Conservation (phyloP, 164 flowering plant genomes). For the Berberis thunbergii region DNA sequence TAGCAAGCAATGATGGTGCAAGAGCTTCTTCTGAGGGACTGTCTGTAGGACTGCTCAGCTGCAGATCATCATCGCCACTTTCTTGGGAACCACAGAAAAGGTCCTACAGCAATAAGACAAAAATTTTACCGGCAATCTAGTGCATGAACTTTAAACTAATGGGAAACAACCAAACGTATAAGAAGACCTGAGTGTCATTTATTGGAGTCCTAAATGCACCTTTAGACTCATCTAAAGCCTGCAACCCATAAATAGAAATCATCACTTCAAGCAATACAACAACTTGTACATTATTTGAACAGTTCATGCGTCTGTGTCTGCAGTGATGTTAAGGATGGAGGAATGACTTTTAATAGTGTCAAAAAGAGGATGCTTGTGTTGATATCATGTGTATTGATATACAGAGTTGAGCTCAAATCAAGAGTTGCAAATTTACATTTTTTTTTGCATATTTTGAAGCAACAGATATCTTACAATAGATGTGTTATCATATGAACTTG, state of each 20-base stretch:
- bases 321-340: no score
- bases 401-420: no score
- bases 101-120: slow-evolving; percentile 30
- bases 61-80: slow-evolving; percentile 26
- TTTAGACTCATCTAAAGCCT: slow-evolving; percentile 28
- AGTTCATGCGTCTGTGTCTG: no score
- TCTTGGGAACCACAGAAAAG: slow-evolving; percentile 39
- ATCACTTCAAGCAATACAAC: neutral
- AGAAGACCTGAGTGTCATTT: slow-evolving; percentile 57
- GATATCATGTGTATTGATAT: no score
- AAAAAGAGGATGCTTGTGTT: no score
- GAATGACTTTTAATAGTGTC: no score
- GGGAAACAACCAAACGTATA: neutral
- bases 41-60: slow-evolving; percentile 13
- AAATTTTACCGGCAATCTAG: no score
- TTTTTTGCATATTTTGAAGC: no score
- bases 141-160: neutral
- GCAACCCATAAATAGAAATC: slow-evolving; percentile 10
- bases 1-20: slow-evolving; percentile 56
- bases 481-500: no score
- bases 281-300: no score
- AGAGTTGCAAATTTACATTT: no score
- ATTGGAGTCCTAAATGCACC: slow-evolving; percentile 41
- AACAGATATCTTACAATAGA: no score
- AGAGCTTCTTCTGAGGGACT: slow-evolving; percentile 44